phyloP scores from a whole-genome alignment of 768 basidiomycete genomes.

The Epithele typhae region DNA sequence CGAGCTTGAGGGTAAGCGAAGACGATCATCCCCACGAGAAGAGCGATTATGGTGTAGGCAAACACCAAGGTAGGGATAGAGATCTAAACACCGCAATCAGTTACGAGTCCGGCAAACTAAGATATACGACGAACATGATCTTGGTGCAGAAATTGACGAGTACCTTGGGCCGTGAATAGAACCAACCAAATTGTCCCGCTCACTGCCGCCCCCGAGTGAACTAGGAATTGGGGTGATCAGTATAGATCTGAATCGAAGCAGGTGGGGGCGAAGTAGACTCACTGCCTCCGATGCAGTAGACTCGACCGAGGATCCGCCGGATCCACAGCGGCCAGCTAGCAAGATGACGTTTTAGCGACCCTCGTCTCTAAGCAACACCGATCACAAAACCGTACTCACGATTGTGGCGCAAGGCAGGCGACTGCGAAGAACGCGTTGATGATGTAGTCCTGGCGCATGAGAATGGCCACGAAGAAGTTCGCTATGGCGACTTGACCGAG shows the following conservation, averaged over 20 bases:
- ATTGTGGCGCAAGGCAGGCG: slow-evolving; percentile 41
- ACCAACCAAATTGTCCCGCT: slow-evolving; percentile 49
- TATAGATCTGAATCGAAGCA: too few relatives aligned
- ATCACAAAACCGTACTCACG: slow-evolving; percentile 32
- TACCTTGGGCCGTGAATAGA: slow-evolving; percentile 45
- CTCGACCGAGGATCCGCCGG: slow-evolving; percentile 46
- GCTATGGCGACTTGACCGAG: slow-evolving; percentile 33
- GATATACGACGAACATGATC: slow-evolving; percentile 27
- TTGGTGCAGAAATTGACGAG: slow-evolving; percentile 37
- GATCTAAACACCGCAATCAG: slow-evolving; percentile 30
- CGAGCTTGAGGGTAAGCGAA: slow-evolving; percentile 47
- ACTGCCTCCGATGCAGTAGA: slow-evolving; percentile 51
- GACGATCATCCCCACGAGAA: slow-evolving; percentile 43
- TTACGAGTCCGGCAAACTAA: neutral
- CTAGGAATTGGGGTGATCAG: neutral
- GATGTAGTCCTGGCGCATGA: slow-evolving; percentile 44
- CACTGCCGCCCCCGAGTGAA: slow-evolving; percentile 51
- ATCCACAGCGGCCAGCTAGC: slow-evolving; percentile 51
- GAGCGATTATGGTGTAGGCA: slow-evolving; percentile 43
- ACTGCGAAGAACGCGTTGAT: slow-evolving; percentile 50
- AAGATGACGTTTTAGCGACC: neutral
- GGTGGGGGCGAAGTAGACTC: slow-evolving; percentile 6
- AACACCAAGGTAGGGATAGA: slow-evolving; percentile 43
- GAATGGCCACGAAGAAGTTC: slow-evolving; percentile 39
- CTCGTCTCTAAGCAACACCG: neutral